Evolutionary conservation across 2,329 filamentous ascomycete genomes (phyloP).

Genomic region (Clarireedia hainanense): DNA sequence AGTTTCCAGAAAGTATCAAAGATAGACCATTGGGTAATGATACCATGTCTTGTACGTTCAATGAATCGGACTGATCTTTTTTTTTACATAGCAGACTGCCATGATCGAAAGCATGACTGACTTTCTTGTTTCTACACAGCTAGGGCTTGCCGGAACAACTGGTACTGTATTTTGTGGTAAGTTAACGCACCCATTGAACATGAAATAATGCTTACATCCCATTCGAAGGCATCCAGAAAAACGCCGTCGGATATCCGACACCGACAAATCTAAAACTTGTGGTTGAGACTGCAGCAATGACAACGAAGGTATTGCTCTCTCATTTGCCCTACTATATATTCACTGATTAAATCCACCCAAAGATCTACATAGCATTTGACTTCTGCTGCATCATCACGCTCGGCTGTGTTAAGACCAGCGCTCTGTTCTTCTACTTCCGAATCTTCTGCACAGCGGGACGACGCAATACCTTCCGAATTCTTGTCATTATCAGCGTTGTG

Average conservation of each 20-base stretch:
- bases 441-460: background rate
- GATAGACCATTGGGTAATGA: background rate
- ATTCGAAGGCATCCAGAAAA: background rate
- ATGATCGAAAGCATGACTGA: background rate
- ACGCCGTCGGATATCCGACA: background rate
- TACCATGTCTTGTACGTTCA: background rate
- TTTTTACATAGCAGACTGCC: background rate
- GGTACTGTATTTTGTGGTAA: background rate
- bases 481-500: background rate
- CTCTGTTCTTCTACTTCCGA: conserved; percentile 4
- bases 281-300: background rate
- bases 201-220: background rate
- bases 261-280: background rate
- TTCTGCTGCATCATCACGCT: background rate
- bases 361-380: background rate
- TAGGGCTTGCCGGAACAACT: background rate
- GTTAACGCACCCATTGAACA: background rate
- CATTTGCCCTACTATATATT: background rate
- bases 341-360: background rate
- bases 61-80: background rate
- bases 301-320: background rate
- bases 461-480: background rate
- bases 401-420: conserved; percentile 1
- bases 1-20: background rate
- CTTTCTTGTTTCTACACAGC: background rate